phyloP scores from a whole-genome alignment of 1,284 basidiomycete species.

The Irpex rosettiformis region DNA sequence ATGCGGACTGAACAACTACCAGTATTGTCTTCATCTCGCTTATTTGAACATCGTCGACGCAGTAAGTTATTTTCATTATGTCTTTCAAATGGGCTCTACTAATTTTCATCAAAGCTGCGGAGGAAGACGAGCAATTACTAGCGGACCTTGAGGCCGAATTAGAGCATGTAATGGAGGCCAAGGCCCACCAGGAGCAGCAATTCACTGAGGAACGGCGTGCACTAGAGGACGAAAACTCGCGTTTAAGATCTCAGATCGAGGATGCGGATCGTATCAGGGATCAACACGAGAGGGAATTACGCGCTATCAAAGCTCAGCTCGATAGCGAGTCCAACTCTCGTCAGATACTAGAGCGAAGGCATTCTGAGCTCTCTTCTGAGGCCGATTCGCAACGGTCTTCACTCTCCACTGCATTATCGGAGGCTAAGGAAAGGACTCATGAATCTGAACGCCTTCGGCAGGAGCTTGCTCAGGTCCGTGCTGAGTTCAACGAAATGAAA shows the following conservation, averaged over 20 bases:
- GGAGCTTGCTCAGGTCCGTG: constrained; percentile 61
- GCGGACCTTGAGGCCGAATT: constrained; percentile 66
- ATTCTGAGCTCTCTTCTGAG: constrained; percentile 58
- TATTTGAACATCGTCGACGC: constrained; percentile 62
- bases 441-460: constrained; percentile 64
- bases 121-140: constrained; percentile 67
- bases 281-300: constrained; percentile 59
- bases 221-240: constrained; percentile 53
- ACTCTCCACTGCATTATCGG: constrained; percentile 60
- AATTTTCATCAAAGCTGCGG: constrained; percentile 43
- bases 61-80: constrained; percentile 42
- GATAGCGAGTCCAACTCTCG: constrained; percentile 59
- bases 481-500: constrained; percentile 73
- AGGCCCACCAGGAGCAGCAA: constrained; percentile 46
- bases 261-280: constrained; percentile 38
- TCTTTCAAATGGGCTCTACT: not conserved
- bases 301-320: constrained; percentile 56
- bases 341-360: constrained; percentile 63
- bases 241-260: constrained; percentile 42
- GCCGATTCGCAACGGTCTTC: constrained; percentile 56
- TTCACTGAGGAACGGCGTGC: constrained; percentile 52
- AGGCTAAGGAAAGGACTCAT: constrained; percentile 64
- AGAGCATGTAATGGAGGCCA: constrained; percentile 49
- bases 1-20: constrained; percentile 1
- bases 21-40: constrained; percentile 73